Evolutionary conservation across 495 filamentous ascomycete species (phyloP), one percentile per base, ranked within the genome.

Genomic region (Penicillium salamii): DNA sequence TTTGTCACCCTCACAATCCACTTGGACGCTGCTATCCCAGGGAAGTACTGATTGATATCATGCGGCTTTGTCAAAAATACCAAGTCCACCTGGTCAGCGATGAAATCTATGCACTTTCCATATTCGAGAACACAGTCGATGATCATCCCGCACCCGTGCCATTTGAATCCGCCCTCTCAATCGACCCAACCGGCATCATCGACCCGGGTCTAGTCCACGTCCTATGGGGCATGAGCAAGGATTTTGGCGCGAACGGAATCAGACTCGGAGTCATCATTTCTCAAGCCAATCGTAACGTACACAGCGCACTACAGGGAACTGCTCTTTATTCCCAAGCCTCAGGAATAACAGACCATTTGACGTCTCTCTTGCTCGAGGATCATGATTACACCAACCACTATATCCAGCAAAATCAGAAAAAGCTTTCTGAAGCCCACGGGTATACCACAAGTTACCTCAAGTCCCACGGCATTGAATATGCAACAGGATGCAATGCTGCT

Each of bases 1-100:
- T 86, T 7, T 79, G 77, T 53, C 78, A 83, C 52, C 83, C 83
- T 1, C 79, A 84, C 28, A 86, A 86, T 56, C 82, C 83, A 0
- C 66, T 83, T 1, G 78, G 82, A 33, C 63, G 68, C 26, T 85
- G 80, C 61, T 86, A 84, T 50, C 56, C 79, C 0, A 65, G 58
- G 13, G 67, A 78, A 12, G 68, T 69, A 0, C 50, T 86, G 0
- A 51, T 70, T 8, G 67, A 52, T 14, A 59, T 81, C 21, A 70
- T 83, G 68, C 58, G 58, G 7, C 53, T 86, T 5, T 87, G 83
- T 44, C 65, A 76, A 18, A 70, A 75, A 24, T 69, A 82, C 49
- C 58, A 68, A 14, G 64, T 87, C 1, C 82, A 86, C 48, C 53
- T 86, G 2, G 72, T 86, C 41, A 77, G 75, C 35, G 84, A 87